Conservation (phyloP, 306 rosid genomes). For the Rosa persica region DNA sequence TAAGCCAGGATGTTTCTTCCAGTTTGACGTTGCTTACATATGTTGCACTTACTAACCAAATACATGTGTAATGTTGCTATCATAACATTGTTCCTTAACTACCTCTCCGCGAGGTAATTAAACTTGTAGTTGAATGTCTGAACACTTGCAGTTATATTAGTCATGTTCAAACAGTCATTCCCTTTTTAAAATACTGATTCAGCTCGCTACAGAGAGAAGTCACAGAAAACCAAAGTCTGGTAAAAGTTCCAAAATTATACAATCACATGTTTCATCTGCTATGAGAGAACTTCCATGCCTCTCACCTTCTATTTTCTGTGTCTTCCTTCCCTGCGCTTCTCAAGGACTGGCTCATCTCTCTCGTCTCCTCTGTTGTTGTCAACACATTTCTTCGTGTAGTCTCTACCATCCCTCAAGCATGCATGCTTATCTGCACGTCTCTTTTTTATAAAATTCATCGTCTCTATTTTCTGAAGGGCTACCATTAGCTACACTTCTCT, state of each 20-base stretch:
- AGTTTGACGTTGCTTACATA: background rate
- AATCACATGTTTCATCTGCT: conserved; percentile 26
- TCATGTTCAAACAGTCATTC: no score
- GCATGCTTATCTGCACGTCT: conserved; percentile 36
- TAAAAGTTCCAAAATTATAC: background rate
- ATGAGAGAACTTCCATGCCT: conserved; percentile 25
- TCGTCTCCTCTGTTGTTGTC: conserved; percentile 31
- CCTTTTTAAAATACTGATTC: background rate
- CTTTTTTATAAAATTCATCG: conserved; percentile 26
- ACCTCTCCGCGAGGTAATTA: background rate
- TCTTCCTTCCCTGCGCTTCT: conserved; percentile 48
- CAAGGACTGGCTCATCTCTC: conserved; percentile 37
- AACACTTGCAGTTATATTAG: no score
- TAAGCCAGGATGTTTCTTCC: conserved; percentile 4
- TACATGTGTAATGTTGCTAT: no score
- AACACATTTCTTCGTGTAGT: conserved; percentile 25
- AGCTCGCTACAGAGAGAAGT: background rate
- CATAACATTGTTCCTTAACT: background rate
- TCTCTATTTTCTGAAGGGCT: conserved; percentile 29
- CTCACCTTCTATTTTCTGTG: conserved; percentile 47
- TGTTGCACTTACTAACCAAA: no score
- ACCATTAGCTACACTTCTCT: conserved; percentile 37
- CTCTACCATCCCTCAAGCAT: conserved; percentile 45
- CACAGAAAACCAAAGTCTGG: background rate
- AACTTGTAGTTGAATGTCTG: no score